These are phyloP conservation scores for Acacia melanoxylon DNA, from an alignment of 306 rosid species.

Conservation along the genomic window DNA sequence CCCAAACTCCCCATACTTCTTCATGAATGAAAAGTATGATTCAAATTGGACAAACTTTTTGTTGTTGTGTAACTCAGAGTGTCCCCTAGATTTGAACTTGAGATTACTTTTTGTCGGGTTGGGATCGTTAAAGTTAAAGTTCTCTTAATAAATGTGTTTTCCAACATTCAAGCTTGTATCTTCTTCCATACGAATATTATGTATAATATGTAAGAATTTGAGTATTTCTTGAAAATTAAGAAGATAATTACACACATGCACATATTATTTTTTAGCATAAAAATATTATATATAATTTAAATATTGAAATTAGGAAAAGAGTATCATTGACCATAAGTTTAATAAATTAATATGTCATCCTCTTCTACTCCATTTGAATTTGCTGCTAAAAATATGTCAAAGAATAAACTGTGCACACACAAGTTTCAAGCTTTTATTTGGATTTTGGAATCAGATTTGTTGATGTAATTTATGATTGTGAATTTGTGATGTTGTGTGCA, in stretches of 20 bases:
- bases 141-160: too few relatives aligned
- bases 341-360: not conserved
- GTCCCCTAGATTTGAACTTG: too few relatives aligned
- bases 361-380: not conserved
- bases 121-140: too few relatives aligned
- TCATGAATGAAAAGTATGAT: not conserved
- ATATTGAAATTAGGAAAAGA: not conserved
- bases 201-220: not conserved
- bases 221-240: not conserved
- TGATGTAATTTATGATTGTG: constrained; percentile 18
- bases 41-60: too few relatives aligned
- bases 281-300: not conserved
- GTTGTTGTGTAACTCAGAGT: too few relatives aligned
- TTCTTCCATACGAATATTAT: too few relatives aligned
- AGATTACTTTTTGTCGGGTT: too few relatives aligned
- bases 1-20: not conserved
- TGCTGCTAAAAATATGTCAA: not conserved
- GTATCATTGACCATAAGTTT: not conserved
- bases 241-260: not conserved
- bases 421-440: not conserved
- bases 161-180: too few relatives aligned
- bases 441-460: constrained; percentile 15
- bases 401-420: constrained; percentile 12
- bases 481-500: not conserved
- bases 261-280: not conserved